Conservation (phyloP, 495 filamentous ascomycete genomes). For the Penicillium arizonense region DNA sequence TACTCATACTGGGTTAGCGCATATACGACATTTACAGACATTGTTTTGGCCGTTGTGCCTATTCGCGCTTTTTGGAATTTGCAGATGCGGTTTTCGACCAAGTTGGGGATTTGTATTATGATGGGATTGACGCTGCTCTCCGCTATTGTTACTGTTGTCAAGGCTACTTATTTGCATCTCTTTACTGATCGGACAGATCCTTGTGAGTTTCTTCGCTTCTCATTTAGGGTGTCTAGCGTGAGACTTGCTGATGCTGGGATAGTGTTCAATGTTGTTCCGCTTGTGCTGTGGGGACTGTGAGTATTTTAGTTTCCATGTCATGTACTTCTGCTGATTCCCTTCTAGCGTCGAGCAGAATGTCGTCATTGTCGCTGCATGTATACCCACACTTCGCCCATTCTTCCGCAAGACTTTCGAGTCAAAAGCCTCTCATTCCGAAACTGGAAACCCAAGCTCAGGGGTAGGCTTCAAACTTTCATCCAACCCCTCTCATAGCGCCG, state of each 20-base stretch:
- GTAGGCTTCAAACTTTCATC: conserved; percentile 4
- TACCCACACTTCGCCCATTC: conserved; percentile 32
- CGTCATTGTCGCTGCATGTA: conserved; percentile 35
- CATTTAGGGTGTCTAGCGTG: not conserved
- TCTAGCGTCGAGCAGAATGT: conserved; percentile 23
- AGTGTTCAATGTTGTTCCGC: conserved; percentile 15
- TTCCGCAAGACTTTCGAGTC: conserved; percentile 18
- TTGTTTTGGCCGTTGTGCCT: conserved; percentile 26
- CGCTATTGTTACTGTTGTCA: conserved; percentile 19
- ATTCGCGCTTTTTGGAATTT: conserved; percentile 25
- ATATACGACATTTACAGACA: conserved; percentile 25
- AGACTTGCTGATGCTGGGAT: not conserved
- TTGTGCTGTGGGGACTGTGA: conserved; percentile 20
- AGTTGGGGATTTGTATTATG: conserved; percentile 21
- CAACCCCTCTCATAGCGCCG: not conserved
- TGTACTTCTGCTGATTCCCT: not conserved
- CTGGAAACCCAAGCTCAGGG: not conserved
- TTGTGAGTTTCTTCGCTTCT: conserved; percentile 3
- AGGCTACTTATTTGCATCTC: conserved; percentile 17
- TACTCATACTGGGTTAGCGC: conserved; percentile 24
- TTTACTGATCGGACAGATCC: conserved; percentile 17
- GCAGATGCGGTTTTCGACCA: conserved; percentile 21
- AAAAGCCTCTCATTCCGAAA: not conserved
- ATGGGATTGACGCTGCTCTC: conserved; percentile 26
- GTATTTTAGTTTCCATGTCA: not conserved